Evolutionary conservation across 208 protist species (phyloP).

Genomic region (Crithidia sp.): DNA sequence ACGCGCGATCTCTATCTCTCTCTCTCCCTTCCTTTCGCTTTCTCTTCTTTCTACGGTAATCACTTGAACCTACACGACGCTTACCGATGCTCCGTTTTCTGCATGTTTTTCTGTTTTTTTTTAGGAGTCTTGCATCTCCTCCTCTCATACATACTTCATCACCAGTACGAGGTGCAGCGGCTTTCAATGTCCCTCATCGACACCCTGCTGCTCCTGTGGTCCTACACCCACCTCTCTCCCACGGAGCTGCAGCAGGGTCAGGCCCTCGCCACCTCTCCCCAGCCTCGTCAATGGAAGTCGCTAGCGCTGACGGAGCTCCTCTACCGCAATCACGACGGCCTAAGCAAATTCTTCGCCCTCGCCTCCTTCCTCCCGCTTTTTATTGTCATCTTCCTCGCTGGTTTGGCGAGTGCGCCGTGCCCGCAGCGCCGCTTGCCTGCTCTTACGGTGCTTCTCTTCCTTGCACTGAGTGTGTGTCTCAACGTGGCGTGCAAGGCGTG

Average conservation of each 20-base stretch:
- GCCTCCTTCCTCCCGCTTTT: conserved; percentile 62
- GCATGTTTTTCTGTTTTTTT: background rate
- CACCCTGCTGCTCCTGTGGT: conserved; percentile 12
- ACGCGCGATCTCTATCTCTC: too few species aligned
- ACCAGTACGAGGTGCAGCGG: too few species aligned
- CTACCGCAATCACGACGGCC: conserved; percentile 47
- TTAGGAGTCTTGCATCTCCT: background rate
- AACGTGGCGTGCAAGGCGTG: conserved; percentile 57
- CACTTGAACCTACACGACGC: too few species aligned
- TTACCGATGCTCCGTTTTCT: too few species aligned
- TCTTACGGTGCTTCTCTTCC: conserved; percentile 56
- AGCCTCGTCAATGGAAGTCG: conserved; percentile 35
- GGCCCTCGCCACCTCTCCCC: background rate
- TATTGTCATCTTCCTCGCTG: conserved; percentile 66
- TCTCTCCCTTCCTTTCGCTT: too few species aligned
- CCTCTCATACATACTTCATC: too few species aligned
- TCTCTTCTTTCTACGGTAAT: too few species aligned
- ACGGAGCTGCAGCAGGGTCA: conserved; percentile 25
- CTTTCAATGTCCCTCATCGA: conserved; percentile 6
- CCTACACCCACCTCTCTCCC: conserved; percentile 46
- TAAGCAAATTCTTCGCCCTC: conserved; percentile 69
- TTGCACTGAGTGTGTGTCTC: conserved; percentile 47
- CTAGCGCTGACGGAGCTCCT: conserved; percentile 60
- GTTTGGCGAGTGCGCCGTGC: conserved; percentile 58
- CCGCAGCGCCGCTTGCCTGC: conserved; percentile 43